A percentile compares a stretch with the other conserved stretches of the same genome.
These are phyloP conservation scores for Aspergillus neoniger DNA, from an alignment of 2,329 filamentous ascomycete genomes.

Conservation along the genomic window DNA sequence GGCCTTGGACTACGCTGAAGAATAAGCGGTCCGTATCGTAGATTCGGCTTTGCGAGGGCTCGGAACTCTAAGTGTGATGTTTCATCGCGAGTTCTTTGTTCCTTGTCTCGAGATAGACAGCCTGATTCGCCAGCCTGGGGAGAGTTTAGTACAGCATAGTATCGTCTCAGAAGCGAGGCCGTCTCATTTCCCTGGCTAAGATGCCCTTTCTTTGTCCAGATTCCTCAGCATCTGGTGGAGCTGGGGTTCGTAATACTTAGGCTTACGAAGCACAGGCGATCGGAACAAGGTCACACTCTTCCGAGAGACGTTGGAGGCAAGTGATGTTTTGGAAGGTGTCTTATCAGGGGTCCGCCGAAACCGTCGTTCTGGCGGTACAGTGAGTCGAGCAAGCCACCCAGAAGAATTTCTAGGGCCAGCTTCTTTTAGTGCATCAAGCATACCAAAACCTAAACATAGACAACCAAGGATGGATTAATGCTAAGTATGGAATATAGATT, in stretches of 20 bases:
- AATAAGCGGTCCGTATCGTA: not conserved
- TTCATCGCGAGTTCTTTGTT: constrained; percentile 1
- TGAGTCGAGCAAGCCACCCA: not conserved
- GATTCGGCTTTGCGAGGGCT: not conserved
- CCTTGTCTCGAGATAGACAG: not conserved
- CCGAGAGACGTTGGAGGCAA: not conserved
- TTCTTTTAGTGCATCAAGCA: not conserved
- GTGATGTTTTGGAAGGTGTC: not conserved
- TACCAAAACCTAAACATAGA: not conserved
- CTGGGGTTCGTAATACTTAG: not conserved
- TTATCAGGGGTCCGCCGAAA: not conserved
- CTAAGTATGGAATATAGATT: not conserved
- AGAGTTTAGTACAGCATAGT: not conserved
- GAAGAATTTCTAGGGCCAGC: not conserved
- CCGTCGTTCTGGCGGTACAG: not conserved
- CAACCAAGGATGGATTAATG: not conserved
- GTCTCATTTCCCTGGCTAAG: not conserved
- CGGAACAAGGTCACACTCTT: not conserved
- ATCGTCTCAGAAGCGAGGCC: not conserved
- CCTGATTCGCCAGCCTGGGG: not conserved
- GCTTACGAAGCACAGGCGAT: not conserved
- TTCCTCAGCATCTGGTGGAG: not conserved
- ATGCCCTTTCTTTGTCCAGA: not conserved
- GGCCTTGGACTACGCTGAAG: not conserved
- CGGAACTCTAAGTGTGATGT: constrained; percentile 1